Base-by-base conservation (phyloP, 352 stramenopile genomes). In the Phytophthora podocarpi region DNA sequence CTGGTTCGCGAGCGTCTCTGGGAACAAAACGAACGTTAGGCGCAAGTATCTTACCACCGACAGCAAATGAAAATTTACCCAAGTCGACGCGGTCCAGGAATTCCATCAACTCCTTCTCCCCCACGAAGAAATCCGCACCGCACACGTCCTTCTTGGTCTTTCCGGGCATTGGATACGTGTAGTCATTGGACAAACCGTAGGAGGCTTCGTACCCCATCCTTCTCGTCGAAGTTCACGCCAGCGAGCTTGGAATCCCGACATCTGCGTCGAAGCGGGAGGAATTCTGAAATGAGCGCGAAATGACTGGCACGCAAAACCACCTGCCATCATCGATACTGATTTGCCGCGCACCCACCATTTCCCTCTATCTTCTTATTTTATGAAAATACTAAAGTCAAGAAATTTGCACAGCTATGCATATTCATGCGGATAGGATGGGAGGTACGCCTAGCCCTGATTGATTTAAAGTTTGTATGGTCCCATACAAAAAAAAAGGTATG, bases 71-170 rank as follows among this genome's bases (percentile, higher is more conserved):
- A 15, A 42, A 7, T 28, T 27, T 51, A 51, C 31, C 45, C 1
- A 54, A 23, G 16, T 58, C 46, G 6, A 52, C 1, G 1, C 27
- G 16, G n/a, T 63, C 43, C 34, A 63, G 21, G 37, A 41, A 47
- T 15, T 16, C 4, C 56, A 58, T 48, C n/a, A 53, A 39, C 37
- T 36, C 56, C 8, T 49, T 5, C 13, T 31, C 16, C 15, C 46
- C 45, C 1, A 64, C 31, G 46, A 64, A 64, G 46, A 47, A 64
- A 23, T 47, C 36, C 3, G 13, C 43, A n/a, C 40, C 43, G 1
- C 12, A 20, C 27, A 50, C 28, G n/a, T 37, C 56, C 23, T 64
- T 64, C 45, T 58, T 52, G 28, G 36, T 43, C 39, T 56, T 64
- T 0, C 46, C 56, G 6, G 56, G 46, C 18, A 20, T 47, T 3